phyloP scores from a whole-genome alignment of 306 rosid species.

The Begonia fuchsioides region DNA sequence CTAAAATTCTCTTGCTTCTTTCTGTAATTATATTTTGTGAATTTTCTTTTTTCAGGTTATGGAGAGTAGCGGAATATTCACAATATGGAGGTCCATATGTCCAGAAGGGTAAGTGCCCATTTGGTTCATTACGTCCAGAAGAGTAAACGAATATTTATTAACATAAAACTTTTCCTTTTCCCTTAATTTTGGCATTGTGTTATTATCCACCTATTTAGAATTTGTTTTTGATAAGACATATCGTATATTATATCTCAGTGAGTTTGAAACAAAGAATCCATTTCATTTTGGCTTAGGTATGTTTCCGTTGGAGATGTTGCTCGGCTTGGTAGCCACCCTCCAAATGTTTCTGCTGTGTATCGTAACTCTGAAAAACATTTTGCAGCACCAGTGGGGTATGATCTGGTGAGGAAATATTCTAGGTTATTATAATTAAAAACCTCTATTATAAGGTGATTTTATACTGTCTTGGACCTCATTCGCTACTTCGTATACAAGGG shows the following conservation, averaged over 20 bases:
- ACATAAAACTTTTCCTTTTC: too few species aligned
- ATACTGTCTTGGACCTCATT: too few species aligned
- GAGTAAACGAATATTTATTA: too few species aligned
- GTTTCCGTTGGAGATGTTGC: conserved; percentile 77
- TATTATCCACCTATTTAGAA: too few species aligned
- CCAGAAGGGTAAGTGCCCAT: conserved; percentile 60
- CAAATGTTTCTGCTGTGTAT: conserved; percentile 87
- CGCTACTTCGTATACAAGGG: too few species aligned
- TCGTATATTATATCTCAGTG: too few species aligned
- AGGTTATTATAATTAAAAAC: neutral
- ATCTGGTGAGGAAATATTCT: conserved; percentile 58
- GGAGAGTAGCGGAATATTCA: conserved; percentile 46
- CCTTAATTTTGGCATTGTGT: too few species aligned
- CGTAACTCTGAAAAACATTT: conserved; percentile 53
- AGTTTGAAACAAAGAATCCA: too few species aligned
- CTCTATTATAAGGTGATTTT: too few species aligned
- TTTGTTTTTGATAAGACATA: too few species aligned
- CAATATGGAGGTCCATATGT: conserved; percentile 93
- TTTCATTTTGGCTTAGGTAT: conserved; percentile 34
- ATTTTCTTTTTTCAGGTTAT: conserved; percentile 32
- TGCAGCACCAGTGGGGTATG: conserved; percentile 71
- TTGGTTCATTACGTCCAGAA: neutral
- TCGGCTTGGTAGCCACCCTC: conserved; percentile 79
- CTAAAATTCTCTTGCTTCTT: conserved; percentile 2
- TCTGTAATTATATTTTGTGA: neutral